Evolutionary conservation across 2,329 filamentous ascomycete species (phyloP), one percentile per base, ranked within the genome.

Genomic region (Hypoxylon sp.): DNA sequence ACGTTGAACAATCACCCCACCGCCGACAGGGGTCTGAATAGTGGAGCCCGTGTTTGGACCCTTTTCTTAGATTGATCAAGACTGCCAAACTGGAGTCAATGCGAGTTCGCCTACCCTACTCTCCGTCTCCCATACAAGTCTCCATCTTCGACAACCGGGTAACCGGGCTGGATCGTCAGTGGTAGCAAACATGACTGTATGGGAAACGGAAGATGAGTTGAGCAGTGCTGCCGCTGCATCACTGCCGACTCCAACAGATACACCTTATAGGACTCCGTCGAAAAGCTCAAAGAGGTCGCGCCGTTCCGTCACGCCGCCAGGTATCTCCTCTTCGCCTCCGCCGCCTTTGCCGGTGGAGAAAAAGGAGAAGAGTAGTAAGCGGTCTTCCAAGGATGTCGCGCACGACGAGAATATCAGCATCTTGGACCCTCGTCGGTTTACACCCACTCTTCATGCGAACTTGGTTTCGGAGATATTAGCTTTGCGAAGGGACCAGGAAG

Each of bases 401-500:
- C 86, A 82, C 60, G 90, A 95, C 71, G 92, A 95, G 70, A 88
- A 83, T 48, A 89, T 94, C 64, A 86, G 88, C 73, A 90, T 94
- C 22, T 84, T 98, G 31, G 96, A 99, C 77, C 94, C 96, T 2
- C 90, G 95, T 61, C 89, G 96, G 39, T 98, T 99, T 77, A 99
- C 96, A 0, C 96, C 96, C 1, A 98, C 94, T 0, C 83, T 99
- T 10, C 96, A 98, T 79, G 96, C 96, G 8, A 98, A 93, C 54
- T 84, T 99, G 5, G 95, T 99, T 0, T 95, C 95, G 0, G 96
- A 99, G 79, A 99, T 99, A 70, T 84, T 99, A 42, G 89, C 90
- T 1, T 82, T 99, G 54, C 90, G 94, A 22, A 87, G 96, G 64
- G 96, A 99, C 71, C 89, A 98, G 69, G 96, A 99, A 77, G 93